A percentile compares a stretch with the other conserved stretches of the same genome.
Conservation (phyloP, 2,329 filamentous ascomycete species). For the Trichoderma guizhouense region DNA sequence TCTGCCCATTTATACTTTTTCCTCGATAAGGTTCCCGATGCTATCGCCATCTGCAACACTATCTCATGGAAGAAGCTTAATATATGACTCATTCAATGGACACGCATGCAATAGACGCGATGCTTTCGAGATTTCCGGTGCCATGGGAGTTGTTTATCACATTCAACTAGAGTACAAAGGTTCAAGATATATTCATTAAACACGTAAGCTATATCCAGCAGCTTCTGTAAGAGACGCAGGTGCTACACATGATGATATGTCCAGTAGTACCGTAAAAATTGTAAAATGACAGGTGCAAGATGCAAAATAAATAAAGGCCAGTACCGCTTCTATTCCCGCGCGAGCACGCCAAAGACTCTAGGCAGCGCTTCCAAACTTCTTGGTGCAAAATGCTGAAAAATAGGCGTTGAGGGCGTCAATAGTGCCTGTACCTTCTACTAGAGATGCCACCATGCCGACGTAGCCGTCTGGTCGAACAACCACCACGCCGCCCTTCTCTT, state of each 20-base stretch:
- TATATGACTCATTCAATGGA: background rate
- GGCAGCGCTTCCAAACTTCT: conserved; percentile 44
- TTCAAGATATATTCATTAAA: background rate
- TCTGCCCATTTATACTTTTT: background rate
- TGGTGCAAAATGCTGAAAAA: conserved; percentile 70
- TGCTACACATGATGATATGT: background rate
- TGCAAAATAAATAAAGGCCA: background rate
- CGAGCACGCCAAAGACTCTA: conserved; percentile 18
- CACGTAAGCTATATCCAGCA: background rate
- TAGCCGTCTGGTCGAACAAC: conserved; percentile 87
- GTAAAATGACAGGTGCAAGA: background rate
- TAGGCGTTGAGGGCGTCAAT: conserved; percentile 80
- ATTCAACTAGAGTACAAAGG: background rate
- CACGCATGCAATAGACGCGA: background rate
- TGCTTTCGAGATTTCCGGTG: no score
- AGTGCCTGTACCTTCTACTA: conserved; percentile 74
- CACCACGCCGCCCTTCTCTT: conserved; percentile 72
- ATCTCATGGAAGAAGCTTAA: no score
- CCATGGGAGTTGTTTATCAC: background rate
- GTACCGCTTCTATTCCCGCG: background rate
- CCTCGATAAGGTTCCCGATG: background rate
- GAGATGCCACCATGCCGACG: conserved; percentile 69
- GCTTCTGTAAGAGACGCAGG: background rate
- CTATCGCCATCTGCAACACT: no score
- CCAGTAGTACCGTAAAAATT: background rate